These are phyloP conservation scores for Malus hybrid DNA, from an alignment of 331 rosid species.

Conservation along the genomic window DNA sequence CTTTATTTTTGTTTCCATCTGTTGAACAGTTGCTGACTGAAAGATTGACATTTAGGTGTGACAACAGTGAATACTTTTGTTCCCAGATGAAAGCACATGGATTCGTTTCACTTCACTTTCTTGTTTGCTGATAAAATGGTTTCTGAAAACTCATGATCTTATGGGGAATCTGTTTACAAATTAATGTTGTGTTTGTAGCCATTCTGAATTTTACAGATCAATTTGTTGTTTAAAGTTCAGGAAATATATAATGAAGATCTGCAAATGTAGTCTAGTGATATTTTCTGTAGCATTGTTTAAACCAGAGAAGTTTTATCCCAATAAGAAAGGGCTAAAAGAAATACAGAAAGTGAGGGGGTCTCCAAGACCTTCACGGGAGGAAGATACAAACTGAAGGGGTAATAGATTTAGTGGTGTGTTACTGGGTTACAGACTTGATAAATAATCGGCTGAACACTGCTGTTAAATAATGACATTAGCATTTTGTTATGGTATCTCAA, in stretches of 20 bases:
- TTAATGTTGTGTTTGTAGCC: not conserved
- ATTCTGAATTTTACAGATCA: not conserved
- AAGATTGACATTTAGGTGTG: not conserved
- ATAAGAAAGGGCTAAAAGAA: not conserved
- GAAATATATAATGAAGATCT: not conserved
- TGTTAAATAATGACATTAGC: not conserved
- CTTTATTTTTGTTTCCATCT: not conserved
- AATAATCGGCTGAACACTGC: not conserved
- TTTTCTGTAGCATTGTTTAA: not conserved
- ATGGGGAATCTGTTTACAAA: not conserved
- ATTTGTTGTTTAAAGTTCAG: not conserved
- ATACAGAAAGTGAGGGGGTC: not conserved
- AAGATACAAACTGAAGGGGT: not conserved
- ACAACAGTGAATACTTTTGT: not conserved
- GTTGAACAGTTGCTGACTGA: not conserved
- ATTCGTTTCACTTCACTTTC: not conserved
- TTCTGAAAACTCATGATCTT: not conserved
- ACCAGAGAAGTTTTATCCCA: not conserved
- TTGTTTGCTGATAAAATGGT: not conserved
- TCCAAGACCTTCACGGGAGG: not conserved
- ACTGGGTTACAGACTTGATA: not conserved
- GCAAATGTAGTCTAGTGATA: not conserved
- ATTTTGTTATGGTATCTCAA: not conserved
- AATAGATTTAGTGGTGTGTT: not conserved
- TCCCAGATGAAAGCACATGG: not conserved